Conservation (phyloP, 2,329 filamentous ascomycete species). For the Colletotrichum sublineola region DNA sequence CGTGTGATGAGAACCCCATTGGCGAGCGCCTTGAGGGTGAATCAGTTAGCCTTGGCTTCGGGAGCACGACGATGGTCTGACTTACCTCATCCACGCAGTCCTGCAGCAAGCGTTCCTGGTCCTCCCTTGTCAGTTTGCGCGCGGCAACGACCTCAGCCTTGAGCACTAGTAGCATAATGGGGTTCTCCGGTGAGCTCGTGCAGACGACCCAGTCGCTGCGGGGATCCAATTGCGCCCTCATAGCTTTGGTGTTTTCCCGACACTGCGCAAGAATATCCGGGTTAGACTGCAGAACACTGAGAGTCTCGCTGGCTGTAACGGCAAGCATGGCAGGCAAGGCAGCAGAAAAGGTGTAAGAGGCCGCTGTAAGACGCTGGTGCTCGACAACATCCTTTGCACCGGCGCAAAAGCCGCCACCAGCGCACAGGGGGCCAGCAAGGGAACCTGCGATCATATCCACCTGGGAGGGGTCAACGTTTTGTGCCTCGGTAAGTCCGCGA, state of each 20-base stretch:
- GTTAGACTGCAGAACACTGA: slow-evolving; percentile 86
- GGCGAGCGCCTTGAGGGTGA: slow-evolving; percentile 73
- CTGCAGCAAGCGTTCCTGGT: slow-evolving; percentile 87
- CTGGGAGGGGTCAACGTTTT: slow-evolving; percentile 93
- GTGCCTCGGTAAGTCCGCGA: slow-evolving; percentile 92
- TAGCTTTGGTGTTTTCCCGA: slow-evolving; percentile 86
- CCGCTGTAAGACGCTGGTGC: slow-evolving; percentile 93
- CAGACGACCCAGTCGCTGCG: slow-evolving; percentile 93
- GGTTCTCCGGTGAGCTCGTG: slow-evolving; percentile 86
- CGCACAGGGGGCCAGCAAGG: slow-evolving; percentile 88
- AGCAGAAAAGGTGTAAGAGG: slow-evolving; percentile 95
- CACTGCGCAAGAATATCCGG: slow-evolving; percentile 84
- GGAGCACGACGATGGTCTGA: slow-evolving; percentile 30
- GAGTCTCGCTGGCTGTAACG: slow-evolving; percentile 94
- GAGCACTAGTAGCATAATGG: slow-evolving; percentile 84
- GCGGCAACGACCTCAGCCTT: slow-evolving; percentile 85
- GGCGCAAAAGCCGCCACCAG: slow-evolving; percentile 95
- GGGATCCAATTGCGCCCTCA: slow-evolving; percentile 90
- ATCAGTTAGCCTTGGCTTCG: background rate
- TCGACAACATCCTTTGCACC: slow-evolving; percentile 92
- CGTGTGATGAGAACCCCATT: slow-evolving; percentile 93
- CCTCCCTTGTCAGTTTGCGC: slow-evolving; percentile 75
- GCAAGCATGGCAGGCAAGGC: slow-evolving; percentile 93
- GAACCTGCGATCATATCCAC: slow-evolving; percentile 98
- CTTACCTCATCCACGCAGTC: slow-evolving; percentile 97